These are phyloP conservation scores for Quercus rubra DNA, from an alignment of 306 rosid genomes.

Conservation along the genomic window DNA sequence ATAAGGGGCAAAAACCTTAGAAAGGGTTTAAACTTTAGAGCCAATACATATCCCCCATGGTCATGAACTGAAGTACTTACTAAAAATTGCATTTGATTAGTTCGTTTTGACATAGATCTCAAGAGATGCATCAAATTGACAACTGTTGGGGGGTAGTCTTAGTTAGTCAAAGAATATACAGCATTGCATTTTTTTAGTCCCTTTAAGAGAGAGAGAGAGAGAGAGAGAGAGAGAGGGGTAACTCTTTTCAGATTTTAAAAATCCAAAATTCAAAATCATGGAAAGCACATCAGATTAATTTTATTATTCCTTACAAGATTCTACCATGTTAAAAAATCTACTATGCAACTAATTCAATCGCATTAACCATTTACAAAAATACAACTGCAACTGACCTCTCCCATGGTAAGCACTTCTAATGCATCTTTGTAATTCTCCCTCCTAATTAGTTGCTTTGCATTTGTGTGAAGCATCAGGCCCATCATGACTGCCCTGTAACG, in stretches of 20 bases:
- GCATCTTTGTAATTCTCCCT: conserved; percentile 70
- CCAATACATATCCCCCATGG: neutral
- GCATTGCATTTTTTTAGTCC: too few relatives aligned
- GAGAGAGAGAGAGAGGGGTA: neutral
- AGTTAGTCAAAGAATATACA: too few relatives aligned
- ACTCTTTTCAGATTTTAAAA: neutral
- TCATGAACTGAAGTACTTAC: too few relatives aligned
- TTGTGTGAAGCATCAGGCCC: conserved; percentile 94
- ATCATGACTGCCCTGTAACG: conserved; percentile 84
- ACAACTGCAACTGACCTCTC: conserved; percentile 58
- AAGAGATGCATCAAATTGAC: neutral
- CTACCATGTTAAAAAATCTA: neutral
- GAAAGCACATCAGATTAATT: neutral
- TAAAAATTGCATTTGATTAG: neutral
- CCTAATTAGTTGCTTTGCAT: conserved; percentile 61
- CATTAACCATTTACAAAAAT: neutral
- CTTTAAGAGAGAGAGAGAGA: neutral
- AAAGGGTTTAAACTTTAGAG: neutral
- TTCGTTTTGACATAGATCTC: neutral
- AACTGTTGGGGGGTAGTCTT: too few relatives aligned
- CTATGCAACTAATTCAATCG: neutral
- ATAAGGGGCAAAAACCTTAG: neutral
- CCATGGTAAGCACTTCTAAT: conserved; percentile 80
- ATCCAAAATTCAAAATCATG: neutral
- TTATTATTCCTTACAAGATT: neutral